Percentiles rank a stretch among this genome's conserved stretches.
Conservation (phyloP, 192 early-diverging fungal species). For the Oehlia diaphana region DNA sequence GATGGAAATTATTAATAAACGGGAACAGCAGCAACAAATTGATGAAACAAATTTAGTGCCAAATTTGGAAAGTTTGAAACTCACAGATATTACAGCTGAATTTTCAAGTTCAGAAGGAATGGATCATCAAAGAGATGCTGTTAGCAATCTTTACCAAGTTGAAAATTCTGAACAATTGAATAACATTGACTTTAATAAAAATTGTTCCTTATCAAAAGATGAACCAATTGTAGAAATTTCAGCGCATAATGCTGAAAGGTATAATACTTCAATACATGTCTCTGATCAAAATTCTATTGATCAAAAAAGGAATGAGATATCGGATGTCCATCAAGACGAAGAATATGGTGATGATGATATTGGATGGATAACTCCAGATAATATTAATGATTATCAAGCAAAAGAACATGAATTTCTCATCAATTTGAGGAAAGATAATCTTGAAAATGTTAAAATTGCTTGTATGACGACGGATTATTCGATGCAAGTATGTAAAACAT, state of each 20-base stretch:
- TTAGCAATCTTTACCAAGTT: no score
- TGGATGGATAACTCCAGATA: slow-evolving; percentile 30
- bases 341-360: slow-evolving; percentile 23
- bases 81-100: neutral
- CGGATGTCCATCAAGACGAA: neutral
- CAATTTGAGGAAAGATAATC: slow-evolving; percentile 7
- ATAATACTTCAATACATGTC: neutral
- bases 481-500: slow-evolving; percentile 19
- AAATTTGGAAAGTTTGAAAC: neutral
- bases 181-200: neutral
- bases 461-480: slow-evolving; percentile 28
- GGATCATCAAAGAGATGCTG: no score
- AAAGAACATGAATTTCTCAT: neutral
- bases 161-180: no score
- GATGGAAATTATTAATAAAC: neutral
- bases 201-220: neutral
- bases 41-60: neutral
- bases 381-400: slow-evolving; percentile 19
- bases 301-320: slow-evolving; percentile 3
- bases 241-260: neutral
- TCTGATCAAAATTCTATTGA: neutral
- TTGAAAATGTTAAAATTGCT: slow-evolving; percentile 17
- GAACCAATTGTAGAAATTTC: neutral
- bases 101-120: neutral
- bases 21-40: slow-evolving; percentile 3